phyloP scores from a whole-genome alignment of 1,284 basidiomycete species.

The Cryptococcus deneoformans region DNA sequence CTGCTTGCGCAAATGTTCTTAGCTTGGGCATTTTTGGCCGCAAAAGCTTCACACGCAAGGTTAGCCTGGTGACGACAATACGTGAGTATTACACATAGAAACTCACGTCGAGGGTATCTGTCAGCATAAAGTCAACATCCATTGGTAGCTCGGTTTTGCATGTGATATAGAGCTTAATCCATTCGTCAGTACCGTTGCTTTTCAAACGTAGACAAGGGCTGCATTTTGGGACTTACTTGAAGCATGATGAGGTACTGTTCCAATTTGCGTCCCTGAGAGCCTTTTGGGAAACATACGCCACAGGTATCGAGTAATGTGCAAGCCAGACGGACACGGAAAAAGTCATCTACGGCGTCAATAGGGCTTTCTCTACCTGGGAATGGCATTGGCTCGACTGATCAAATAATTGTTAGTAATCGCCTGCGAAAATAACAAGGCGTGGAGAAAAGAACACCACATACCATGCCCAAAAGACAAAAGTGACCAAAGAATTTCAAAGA shows the following conservation, averaged over 20 bases:
- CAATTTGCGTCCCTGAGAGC: constrained; percentile 82
- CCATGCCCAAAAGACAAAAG: constrained; percentile 95
- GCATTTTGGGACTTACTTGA: constrained; percentile 60
- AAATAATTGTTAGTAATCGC: background rate
- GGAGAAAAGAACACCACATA: constrained; percentile 52
- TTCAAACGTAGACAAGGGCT: background rate
- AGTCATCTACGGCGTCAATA: constrained; percentile 92
- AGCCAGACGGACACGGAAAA: constrained; percentile 87
- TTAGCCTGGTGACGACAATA: background rate
- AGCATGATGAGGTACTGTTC: constrained; percentile 92
- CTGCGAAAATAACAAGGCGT: background rate
- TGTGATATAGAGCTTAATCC: constrained; percentile 70
- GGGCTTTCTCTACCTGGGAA: constrained; percentile 71
- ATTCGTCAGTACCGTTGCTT: background rate
- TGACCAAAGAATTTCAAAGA: constrained; percentile 94
- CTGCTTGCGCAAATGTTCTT: constrained; percentile 79
- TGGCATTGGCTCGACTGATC: constrained; percentile 73
- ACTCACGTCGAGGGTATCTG: constrained; percentile 83
- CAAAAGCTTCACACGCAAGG: constrained; percentile 58
- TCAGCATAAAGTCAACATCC: constrained; percentile 97
- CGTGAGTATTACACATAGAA: background rate
- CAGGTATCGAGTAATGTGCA: constrained; percentile 93
- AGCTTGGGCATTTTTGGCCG: constrained; percentile 68
- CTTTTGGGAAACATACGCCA: constrained; percentile 96
- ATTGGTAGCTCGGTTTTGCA: constrained; percentile 87